These are phyloP conservation scores for Arachnopeziza araneosa DNA, from an alignment of 2,329 filamentous ascomycete genomes.

Conservation along the genomic window DNA sequence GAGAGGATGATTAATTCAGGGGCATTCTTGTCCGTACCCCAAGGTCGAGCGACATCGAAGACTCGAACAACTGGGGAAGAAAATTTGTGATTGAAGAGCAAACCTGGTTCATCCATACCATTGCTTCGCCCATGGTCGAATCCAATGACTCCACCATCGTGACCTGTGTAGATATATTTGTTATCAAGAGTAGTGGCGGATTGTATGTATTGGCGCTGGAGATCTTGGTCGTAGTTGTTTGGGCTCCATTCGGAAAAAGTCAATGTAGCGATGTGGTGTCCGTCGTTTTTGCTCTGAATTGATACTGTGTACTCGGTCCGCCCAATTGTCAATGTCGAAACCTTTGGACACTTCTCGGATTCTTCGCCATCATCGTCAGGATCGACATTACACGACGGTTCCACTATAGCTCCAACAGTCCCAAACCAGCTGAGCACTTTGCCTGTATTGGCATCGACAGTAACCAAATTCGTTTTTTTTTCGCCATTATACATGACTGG, in stretches of 20 bases:
- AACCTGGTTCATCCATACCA: conserved; percentile 20
- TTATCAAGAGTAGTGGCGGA: conserved; percentile 52
- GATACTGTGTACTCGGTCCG: conserved; percentile 85
- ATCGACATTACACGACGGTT: conserved; percentile 59
- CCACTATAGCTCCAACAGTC: conserved; percentile 61
- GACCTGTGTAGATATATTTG: conserved; percentile 81
- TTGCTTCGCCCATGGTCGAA: conserved; percentile 55
- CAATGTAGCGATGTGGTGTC: conserved; percentile 77
- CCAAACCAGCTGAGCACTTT: conserved; percentile 80
- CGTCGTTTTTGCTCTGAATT: conserved; percentile 70
- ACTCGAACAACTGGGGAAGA: conserved; percentile 77
- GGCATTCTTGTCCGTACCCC: conserved; percentile 59
- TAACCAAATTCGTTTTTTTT: conserved; percentile 86
- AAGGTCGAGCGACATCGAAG: conserved; percentile 78
- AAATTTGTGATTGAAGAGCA: conserved; percentile 63
- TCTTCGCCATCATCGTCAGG: conserved; percentile 56
- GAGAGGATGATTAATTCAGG: conserved; percentile 78
- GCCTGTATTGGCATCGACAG: conserved; percentile 81
- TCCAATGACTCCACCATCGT: conserved; percentile 78
- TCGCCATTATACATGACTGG: conserved; percentile 84
- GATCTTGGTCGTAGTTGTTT: conserved; percentile 84
- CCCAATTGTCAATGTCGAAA: conserved; percentile 75
- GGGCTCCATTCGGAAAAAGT: conserved; percentile 93
- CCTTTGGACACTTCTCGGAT: conserved; percentile 56
- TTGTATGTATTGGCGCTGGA: conserved; percentile 72